Evolutionary conservation across 2,329 filamentous ascomycete species (phyloP).

Genomic region (Fusarium keratoplasticum): DNA sequence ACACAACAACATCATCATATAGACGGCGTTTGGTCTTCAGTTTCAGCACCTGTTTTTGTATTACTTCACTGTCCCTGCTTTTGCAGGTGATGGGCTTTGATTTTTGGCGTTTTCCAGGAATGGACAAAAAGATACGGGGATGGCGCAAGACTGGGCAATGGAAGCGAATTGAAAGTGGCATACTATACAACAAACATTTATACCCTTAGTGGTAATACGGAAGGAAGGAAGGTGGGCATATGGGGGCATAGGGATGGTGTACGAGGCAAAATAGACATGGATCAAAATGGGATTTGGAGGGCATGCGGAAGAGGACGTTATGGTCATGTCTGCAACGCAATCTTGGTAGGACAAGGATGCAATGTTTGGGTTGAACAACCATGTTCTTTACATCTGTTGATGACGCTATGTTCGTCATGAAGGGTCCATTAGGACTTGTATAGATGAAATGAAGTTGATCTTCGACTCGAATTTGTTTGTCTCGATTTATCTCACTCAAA

Average conservation of each 20-base stretch:
- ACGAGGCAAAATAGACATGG: conserved; percentile 13
- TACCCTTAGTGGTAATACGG: conserved; percentile 29
- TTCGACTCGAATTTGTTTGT: not conserved
- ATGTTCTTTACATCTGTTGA: conserved; percentile 8
- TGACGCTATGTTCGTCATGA: not conserved
- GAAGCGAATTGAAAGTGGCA: not conserved
- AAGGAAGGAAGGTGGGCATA: not conserved
- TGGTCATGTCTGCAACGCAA: conserved; percentile 26
- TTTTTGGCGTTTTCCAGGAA: conserved; percentile 34
- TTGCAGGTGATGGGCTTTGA: conserved; percentile 22
- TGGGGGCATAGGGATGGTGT: not conserved
- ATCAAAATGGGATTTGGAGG: conserved; percentile 10
- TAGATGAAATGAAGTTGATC: conserved; percentile 31
- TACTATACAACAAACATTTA: conserved; percentile 6
- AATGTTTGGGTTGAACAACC: not conserved
- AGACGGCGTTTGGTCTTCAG: conserved; percentile 35
- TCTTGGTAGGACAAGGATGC: conserved; percentile 5
- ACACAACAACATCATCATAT: conserved; percentile 22
- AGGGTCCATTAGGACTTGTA: conserved; percentile 12
- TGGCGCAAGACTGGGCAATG: conserved; percentile 18
- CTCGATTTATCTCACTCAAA: not conserved
- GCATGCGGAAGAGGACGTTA: conserved; percentile 13
- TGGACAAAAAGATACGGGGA: conserved; percentile 19
- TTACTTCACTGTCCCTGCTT: conserved; percentile 12
- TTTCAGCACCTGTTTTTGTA: not conserved